These are phyloP conservation scores for Papilionanthe hybrid DNA, from an alignment of 116 monocot genomes.

Conservation along the genomic window DNA sequence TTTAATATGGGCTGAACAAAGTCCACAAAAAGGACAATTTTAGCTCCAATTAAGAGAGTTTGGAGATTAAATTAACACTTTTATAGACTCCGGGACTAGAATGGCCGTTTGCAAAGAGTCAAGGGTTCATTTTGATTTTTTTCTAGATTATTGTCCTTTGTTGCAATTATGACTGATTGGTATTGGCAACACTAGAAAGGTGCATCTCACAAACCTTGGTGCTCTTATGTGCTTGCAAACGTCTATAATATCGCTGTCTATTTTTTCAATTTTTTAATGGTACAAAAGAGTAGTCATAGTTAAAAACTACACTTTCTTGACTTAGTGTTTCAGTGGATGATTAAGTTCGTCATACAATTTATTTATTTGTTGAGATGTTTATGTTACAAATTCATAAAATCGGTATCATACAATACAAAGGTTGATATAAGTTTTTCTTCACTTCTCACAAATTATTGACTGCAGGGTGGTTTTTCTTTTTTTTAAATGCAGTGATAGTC, in stretches of 20 bases:
- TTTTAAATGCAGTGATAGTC: constrained; percentile 62
- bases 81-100: too few relatives aligned
- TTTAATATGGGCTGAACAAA: too few relatives aligned
- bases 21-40: too few relatives aligned
- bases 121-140: too few relatives aligned
- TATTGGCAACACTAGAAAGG: neutral
- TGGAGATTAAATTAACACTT: too few relatives aligned
- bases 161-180: neutral
- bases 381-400: neutral
- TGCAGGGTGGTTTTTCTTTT: neutral
- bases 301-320: neutral
- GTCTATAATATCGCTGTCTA: neutral
- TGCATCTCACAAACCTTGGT: neutral
- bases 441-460: neutral
- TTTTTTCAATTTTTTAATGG: neutral
- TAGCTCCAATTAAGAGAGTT: too few relatives aligned
- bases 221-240: neutral
- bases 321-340: neutral
- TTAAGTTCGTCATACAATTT: neutral
- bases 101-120: too few relatives aligned
- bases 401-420: neutral
- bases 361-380: neutral
- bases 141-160: too few relatives aligned
- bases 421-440: neutral
- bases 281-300: neutral